Conservation (phyloP, 2,329 filamentous ascomycete species). For the Colletotrichum paranaense region DNA sequence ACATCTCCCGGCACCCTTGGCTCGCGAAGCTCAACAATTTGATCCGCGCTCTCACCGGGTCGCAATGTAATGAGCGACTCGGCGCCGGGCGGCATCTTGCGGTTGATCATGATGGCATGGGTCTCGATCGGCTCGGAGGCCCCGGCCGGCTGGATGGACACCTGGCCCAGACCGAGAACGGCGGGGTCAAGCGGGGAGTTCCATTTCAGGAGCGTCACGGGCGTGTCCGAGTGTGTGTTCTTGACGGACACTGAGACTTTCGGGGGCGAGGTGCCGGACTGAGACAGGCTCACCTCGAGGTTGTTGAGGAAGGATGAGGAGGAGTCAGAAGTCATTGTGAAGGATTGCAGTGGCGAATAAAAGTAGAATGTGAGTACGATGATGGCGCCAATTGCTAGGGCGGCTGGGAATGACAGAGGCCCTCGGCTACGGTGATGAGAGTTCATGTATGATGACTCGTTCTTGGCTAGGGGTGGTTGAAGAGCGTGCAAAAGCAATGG, state of each 20-base stretch:
- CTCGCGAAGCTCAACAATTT: neutral
- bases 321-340: neutral
- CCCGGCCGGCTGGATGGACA: slow-evolving; percentile 50
- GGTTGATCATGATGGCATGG: slow-evolving; percentile 50
- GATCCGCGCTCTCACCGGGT: neutral
- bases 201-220: slow-evolving; percentile 55
- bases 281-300: neutral
- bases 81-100: slow-evolving; percentile 52
- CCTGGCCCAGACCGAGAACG: slow-evolving; percentile 52
- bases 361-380: slow-evolving; percentile 3
- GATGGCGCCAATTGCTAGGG: slow-evolving; percentile 8
- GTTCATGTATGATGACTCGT: slow-evolving; percentile 5
- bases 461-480: neutral
- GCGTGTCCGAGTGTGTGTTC: slow-evolving; percentile 48
- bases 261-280: neutral
- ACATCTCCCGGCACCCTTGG: neutral
- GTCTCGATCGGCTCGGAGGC: slow-evolving; percentile 47
- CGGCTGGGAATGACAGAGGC: slow-evolving; percentile 1
- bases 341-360: neutral
- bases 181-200: slow-evolving; percentile 56
- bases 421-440: slow-evolving; percentile 5
- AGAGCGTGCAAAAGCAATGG: neutral
- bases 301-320: neutral
- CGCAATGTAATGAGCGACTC: slow-evolving; percentile 48
- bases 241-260: slow-evolving; percentile 49